Conservation (phyloP, 441 rosid species). For the Adansonia madagascariensis region DNA sequence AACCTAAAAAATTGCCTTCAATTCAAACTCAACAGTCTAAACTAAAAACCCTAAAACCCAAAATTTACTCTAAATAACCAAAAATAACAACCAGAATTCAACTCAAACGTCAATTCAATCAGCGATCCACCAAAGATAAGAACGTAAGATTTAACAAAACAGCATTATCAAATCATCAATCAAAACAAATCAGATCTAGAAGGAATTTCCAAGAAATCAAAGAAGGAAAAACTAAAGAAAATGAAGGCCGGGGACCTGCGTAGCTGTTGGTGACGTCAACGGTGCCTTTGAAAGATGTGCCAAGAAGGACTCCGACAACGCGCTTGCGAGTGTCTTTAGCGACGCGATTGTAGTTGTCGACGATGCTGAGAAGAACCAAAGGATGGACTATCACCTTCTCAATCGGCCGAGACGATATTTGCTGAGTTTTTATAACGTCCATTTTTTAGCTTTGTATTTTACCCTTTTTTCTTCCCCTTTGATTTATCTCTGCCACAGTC, state of each 20-base stretch:
- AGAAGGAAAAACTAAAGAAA: not conserved
- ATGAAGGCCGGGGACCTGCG: slow-evolving; percentile 48
- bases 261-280: slow-evolving; percentile 86
- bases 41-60: slow-evolving; percentile 23
- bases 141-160: not conserved
- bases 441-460: slow-evolving; percentile 33
- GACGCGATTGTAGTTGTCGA: slow-evolving; percentile 82
- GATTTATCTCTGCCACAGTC: not conserved
- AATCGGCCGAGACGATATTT: slow-evolving; percentile 65
- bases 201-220: not conserved
- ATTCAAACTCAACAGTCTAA: not conserved
- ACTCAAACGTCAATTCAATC: not conserved
- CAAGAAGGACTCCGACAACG: slow-evolving; percentile 82
- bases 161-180: not conserved
- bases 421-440: slow-evolving; percentile 89
- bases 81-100: not conserved
- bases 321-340: slow-evolving; percentile 84
- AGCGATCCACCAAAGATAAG: not conserved
- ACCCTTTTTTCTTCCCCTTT: not conserved
- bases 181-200: slow-evolving; percentile 28
- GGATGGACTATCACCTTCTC: slow-evolving; percentile 91
- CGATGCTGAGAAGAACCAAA: slow-evolving; percentile 83
- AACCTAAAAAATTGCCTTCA: not conserved
- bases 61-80: not conserved
- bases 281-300: slow-evolving; percentile 66